Conservation (phyloP, 2,329 filamentous ascomycete genomes). For the Blastomyces emzantsi region DNA sequence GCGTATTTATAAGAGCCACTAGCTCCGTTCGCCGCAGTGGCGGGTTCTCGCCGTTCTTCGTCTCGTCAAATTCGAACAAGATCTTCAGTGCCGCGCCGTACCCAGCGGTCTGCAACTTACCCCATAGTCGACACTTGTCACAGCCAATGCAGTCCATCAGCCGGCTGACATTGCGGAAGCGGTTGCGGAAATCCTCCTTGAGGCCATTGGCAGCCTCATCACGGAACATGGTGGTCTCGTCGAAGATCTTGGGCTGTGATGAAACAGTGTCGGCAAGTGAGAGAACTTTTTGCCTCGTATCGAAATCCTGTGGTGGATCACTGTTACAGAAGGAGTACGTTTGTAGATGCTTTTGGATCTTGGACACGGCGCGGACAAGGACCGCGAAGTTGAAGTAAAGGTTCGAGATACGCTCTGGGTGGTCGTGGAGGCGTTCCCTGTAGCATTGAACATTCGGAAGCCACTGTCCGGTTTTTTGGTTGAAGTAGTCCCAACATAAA, state of each 20-base stretch:
- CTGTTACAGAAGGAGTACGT: constrained; percentile 88
- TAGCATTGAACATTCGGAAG: constrained; percentile 86
- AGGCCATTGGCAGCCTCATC: constrained; percentile 55
- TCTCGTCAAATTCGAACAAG: constrained; percentile 82
- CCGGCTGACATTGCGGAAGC: constrained; percentile 92
- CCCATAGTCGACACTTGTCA: constrained; percentile 97
- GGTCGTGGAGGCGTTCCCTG: constrained; percentile 68
- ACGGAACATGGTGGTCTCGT: constrained; percentile 92
- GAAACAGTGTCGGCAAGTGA: constrained; percentile 62
- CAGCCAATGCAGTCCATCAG: constrained; percentile 99
- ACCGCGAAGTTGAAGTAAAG: constrained; percentile 99
- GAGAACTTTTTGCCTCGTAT: constrained; percentile 75
- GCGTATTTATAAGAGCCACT: constrained; percentile 89
- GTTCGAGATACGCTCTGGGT: constrained; percentile 89
- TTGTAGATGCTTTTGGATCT: constrained; percentile 72
- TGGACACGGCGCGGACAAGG: constrained; percentile 82
- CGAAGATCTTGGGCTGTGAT: constrained; percentile 67
- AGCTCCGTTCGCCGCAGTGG: constrained; percentile 79
- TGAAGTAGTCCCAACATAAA: constrained; percentile 90
- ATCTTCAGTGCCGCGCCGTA: constrained; percentile 94
- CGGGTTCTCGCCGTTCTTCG: constrained; percentile 54
- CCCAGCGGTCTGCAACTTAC: constrained; percentile 88
- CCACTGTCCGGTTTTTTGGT: constrained; percentile 92
- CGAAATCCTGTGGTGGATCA: constrained; percentile 65
- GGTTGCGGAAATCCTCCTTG: constrained; percentile 95